Conservation (phyloP, 306 rosid species). For the Lathyrus aphaca region DNA sequence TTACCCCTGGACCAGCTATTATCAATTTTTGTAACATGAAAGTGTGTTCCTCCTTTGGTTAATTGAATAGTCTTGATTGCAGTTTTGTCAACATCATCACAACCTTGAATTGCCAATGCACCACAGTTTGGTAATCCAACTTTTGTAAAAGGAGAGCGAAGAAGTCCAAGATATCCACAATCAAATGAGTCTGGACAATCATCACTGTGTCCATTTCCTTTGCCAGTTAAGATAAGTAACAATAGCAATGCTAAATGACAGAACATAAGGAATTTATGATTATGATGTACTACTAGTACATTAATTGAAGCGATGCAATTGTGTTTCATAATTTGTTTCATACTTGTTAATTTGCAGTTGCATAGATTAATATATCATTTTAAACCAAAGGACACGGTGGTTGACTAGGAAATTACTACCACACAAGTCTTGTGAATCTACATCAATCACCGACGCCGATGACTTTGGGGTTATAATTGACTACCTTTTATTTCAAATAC, state of each 20-base stretch:
- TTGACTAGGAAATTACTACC: too few relatives aligned
- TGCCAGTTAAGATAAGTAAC: background rate
- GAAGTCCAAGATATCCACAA: slow-evolving; percentile 34
- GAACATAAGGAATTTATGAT: background rate
- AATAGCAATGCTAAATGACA: background rate
- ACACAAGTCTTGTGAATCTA: too few relatives aligned
- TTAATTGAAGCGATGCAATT: background rate
- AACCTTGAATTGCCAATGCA: slow-evolving; percentile 16
- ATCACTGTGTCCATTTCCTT: background rate
- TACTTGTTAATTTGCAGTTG: too few relatives aligned
- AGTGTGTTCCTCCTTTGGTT: background rate
- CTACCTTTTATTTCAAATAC: too few relatives aligned
- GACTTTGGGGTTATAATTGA: too few relatives aligned
- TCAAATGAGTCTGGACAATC: slow-evolving; percentile 27
- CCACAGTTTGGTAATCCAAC: slow-evolving; percentile 30
- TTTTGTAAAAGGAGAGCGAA: slow-evolving; percentile 33
- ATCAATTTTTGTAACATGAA: background rate
- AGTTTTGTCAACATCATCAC: slow-evolving; percentile 2
- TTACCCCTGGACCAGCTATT: fast-evolving
- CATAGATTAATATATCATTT: too few relatives aligned
- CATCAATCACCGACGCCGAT: too few relatives aligned
- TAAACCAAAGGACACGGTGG: too few relatives aligned
- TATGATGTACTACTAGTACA: background rate
- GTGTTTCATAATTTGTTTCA: too few relatives aligned
- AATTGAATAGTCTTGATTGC: background rate